Percentiles rank a stretch among this genome's conserved stretches.
Evolutionary conservation across 225 moss, liverwort and hornwort genomes (phyloP).

Genomic region (Pseudisothecium myosuroides): DNA sequence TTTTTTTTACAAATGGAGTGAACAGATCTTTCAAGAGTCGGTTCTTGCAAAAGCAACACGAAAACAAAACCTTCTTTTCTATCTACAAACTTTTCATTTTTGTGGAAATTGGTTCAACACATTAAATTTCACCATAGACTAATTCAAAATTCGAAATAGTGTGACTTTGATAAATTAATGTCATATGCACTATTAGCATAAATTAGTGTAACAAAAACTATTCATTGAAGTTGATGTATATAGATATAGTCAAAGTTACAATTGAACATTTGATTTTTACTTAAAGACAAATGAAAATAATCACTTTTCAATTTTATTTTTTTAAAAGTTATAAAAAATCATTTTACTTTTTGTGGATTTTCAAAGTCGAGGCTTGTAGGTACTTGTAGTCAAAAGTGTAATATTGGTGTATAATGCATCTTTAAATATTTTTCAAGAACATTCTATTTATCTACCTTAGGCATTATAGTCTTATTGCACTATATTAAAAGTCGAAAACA

Average conservation of each 20-base stretch:
- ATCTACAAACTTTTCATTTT: not conserved
- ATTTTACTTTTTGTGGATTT: too few relatives aligned
- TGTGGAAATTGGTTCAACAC: not conserved
- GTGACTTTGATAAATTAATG: too few relatives aligned
- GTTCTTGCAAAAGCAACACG: not conserved
- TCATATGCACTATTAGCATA: too few relatives aligned
- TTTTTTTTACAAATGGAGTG: too few relatives aligned
- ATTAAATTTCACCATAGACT: not conserved
- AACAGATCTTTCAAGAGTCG: not conserved
- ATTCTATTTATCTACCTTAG: too few relatives aligned
- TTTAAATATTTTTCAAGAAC: not conserved
- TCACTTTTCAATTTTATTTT: not conserved
- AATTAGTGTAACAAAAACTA: not conserved
- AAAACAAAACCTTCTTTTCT: too few relatives aligned
- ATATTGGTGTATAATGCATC: too few relatives aligned
- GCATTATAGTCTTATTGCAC: rapidly evolving
- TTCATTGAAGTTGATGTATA: not conserved
- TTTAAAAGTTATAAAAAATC: rapidly evolving
- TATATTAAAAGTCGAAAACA: not conserved
- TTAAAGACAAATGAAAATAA: not conserved
- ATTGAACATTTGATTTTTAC: not conserved
- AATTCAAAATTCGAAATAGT: not conserved
- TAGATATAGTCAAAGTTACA: not conserved
- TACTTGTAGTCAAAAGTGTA: too few relatives aligned
- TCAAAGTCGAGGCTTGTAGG: not conserved